Conservation (phyloP, 495 filamentous ascomycete genomes). For the Lophiotrema nucula region DNA sequence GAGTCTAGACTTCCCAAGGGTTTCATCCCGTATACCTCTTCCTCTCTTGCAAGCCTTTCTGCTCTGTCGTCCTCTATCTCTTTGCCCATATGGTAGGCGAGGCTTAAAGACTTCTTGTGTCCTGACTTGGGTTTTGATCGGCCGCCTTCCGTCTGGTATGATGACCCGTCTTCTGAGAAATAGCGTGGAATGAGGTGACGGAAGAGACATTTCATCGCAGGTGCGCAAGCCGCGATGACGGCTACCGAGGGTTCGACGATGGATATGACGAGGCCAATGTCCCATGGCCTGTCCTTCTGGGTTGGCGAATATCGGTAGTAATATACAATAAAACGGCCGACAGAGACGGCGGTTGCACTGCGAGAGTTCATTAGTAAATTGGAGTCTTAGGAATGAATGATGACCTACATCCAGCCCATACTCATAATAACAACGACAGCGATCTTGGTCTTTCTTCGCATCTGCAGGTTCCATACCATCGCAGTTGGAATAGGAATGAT, state of each 20-base stretch:
- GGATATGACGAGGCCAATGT: constrained; percentile 28
- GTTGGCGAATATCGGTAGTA: constrained; percentile 32
- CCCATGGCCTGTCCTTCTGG: constrained; percentile 26
- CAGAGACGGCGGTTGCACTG: constrained; percentile 28
- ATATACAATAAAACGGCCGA: constrained; percentile 33
- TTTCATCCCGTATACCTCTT: constrained; percentile 13
- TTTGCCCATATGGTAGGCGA: constrained; percentile 3
- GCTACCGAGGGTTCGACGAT: constrained; percentile 31
- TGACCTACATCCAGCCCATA: constrained; percentile 37
- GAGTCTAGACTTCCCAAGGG: constrained; percentile 11
- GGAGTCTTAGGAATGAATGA: not conserved
- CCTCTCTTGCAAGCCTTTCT: constrained; percentile 1
- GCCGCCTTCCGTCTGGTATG: not conserved
- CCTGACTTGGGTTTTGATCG: not conserved
- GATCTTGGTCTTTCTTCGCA: constrained; percentile 46
- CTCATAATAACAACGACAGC: constrained; percentile 47
- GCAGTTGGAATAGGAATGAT: constrained; percentile 50
- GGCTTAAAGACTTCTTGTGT: constrained; percentile 3
- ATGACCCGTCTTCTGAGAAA: constrained; percentile 10
- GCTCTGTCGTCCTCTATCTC: not conserved
- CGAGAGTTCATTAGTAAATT: not conserved
- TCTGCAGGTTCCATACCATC: constrained; percentile 50
- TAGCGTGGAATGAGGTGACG: constrained; percentile 18
- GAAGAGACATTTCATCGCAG: constrained; percentile 32
- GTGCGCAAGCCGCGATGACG: constrained; percentile 34